phyloP scores from a whole-genome alignment of 2,329 filamentous ascomycete genomes.

The Venturia nashicola region DNA sequence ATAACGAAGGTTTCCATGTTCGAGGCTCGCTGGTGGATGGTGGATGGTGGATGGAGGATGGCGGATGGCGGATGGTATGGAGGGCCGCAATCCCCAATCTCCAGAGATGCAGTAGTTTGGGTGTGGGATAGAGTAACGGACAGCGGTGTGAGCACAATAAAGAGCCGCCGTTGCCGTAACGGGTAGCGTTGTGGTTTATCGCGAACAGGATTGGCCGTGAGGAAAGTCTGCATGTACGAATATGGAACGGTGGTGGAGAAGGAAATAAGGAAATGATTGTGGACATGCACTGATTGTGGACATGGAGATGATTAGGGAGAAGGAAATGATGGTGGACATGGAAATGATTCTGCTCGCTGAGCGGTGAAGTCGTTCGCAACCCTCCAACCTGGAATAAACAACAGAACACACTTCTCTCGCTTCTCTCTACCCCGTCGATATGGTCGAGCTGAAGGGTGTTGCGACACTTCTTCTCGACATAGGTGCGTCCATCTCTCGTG shows the following conservation, averaged over 20 bases:
- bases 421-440: conserved; percentile 14
- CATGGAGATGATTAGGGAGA: no score
- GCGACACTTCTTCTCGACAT: conserved; percentile 46
- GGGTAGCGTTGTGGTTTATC: not conserved
- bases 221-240: not conserved
- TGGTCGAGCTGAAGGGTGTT: conserved; percentile 16
- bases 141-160: not conserved
- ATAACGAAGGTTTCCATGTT: not conserved
- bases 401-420: not conserved
- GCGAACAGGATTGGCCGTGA: not conserved
- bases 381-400: conserved; percentile 3
- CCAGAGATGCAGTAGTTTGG: not conserved
- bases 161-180: not conserved
- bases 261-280: no score
- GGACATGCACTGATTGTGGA: no score
- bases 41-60: no score
- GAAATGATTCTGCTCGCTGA: no score
- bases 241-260: not conserved
- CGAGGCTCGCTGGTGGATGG: not conserved
- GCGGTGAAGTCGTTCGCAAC: conserved; percentile 13
- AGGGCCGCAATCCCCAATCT: not conserved
- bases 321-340: no score
- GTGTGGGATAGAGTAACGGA: not conserved
- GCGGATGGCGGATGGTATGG: not conserved
- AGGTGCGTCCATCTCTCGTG: conserved; percentile 32